phyloP scores from a whole-genome alignment of 2,329 filamentous ascomycete genomes.

The Bipolaris zeicola region DNA sequence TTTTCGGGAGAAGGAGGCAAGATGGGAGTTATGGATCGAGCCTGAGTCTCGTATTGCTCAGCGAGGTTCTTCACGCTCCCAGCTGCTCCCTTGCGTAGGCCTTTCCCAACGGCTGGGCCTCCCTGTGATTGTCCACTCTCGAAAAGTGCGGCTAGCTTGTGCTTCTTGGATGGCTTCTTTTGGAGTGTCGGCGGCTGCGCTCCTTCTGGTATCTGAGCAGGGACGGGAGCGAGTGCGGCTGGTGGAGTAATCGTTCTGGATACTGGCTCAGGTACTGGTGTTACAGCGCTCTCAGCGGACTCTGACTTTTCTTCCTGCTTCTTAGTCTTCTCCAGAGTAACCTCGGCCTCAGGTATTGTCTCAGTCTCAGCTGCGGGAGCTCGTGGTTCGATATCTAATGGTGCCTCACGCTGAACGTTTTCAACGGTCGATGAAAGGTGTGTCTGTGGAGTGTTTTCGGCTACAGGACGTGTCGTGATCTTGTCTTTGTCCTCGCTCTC shows the following conservation, averaged over 20 bases:
- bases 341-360: neutral
- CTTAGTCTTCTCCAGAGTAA: no score
- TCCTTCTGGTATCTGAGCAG: constrained; percentile 18
- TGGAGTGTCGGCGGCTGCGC: constrained; percentile 27
- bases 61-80: constrained; percentile 33
- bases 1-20: constrained; percentile 19
- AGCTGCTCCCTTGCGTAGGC: constrained; percentile 19
- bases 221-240: neutral
- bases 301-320: no score
- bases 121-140: constrained; percentile 32
- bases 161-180: constrained; percentile 49
- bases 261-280: constrained; percentile 1
- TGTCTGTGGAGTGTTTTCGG: neutral
- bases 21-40: constrained; percentile 27
- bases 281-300: constrained; percentile 1
- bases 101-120: constrained; percentile 8
- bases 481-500: constrained; percentile 27
- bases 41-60: constrained; percentile 31
- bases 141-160: constrained; percentile 42
- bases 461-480: neutral
- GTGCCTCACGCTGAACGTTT: neutral
- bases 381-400: neutral
- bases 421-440: neutral
- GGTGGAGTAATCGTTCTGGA: neutral
- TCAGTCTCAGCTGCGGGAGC: neutral